Base-by-base conservation (phyloP, 1,284 basidiomycete species). In the Microbotryum scabiosae region DNA sequence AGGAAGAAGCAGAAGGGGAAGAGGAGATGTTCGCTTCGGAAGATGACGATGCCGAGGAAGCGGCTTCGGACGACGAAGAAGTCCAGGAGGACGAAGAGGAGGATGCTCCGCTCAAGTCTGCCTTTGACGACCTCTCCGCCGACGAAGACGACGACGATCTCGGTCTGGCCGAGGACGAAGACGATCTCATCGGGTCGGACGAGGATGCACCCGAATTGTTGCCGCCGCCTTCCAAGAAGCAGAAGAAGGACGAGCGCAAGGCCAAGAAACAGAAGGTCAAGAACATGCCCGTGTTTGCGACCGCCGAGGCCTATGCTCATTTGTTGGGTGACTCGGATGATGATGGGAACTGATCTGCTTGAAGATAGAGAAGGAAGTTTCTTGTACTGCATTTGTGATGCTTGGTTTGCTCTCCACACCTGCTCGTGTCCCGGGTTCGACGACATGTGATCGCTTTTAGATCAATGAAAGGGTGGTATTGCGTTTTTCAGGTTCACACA, bases 271-370 rank as follows among this genome's bases (percentile, higher is more conserved):
- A 87, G 78, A 88, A 86, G 76, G 75, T 85, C 74, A 80, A 80
- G 68, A 79, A 82, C 47, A 72, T 91, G 69, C 91, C 92, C 2
- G 87, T 85, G 32, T 97, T 98, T 72, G 94, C 90, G 2, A 88
- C 85, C 73, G 94, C 94, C 67, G 94, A 97, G 65, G 94, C 97
- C 69, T 98, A 96, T 72, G 88, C 88, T 53, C 87, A 84, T 76
- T 81, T 97, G 79, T 92, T 97, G 66, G 91, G 94, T 72, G 86
- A 86, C 61, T 78, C 74, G 18, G 86, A 71, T 55, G 64, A 67
- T 41, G 70, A 70, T 25, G 65, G 67, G 25, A 55, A 57, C 36
- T 18, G 36, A 41, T 41, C 30, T 41, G 14, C 5, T 41, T 41
- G 14, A 41, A 41, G 36, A 4, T 41, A 41, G 36, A 41, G 36